Evolutionary conservation across 495 filamentous ascomycete species (phyloP).

Genomic region (Halenospora varia): DNA sequence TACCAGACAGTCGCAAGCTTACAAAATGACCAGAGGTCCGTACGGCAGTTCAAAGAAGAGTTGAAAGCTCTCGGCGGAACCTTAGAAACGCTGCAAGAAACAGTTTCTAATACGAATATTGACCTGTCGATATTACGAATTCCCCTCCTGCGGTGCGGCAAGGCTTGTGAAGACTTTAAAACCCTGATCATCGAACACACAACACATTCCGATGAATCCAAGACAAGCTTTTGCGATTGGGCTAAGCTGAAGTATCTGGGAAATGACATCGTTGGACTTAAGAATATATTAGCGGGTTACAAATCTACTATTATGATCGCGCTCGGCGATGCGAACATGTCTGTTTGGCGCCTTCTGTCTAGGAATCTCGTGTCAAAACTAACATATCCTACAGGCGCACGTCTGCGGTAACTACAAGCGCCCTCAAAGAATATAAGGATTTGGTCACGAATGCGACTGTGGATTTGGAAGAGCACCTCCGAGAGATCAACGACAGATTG

Average conservation of each 20-base stretch:
- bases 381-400: constrained; percentile 20
- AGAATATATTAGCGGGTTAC: constrained; percentile 33
- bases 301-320: constrained; percentile 39
- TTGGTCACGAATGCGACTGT: constrained; percentile 10
- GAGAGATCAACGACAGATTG: constrained; percentile 19
- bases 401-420: constrained; percentile 23
- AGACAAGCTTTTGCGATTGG: constrained; percentile 32
- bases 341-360: constrained; percentile 28
- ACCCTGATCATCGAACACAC: constrained; percentile 24
- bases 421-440: constrained; percentile 17
- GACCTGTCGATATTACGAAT: constrained; percentile 24
- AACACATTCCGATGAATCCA: constrained; percentile 18
- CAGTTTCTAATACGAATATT: constrained; percentile 8
- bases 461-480: constrained; percentile 19
- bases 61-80: constrained; percentile 34
- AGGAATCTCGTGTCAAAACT: constrained; percentile 3
- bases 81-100: constrained; percentile 30
- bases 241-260: constrained; percentile 29
- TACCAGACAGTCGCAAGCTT: constrained; percentile 38
- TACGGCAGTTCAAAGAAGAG: constrained; percentile 39
- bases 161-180: constrained; percentile 29
- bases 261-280: constrained; percentile 31
- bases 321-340: constrained; percentile 36
- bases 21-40: constrained; percentile 31
- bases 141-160: constrained; percentile 29